phyloP scores from a whole-genome alignment of 1,139 yeast species.

The Scheffersomyces cryptocercus region DNA sequence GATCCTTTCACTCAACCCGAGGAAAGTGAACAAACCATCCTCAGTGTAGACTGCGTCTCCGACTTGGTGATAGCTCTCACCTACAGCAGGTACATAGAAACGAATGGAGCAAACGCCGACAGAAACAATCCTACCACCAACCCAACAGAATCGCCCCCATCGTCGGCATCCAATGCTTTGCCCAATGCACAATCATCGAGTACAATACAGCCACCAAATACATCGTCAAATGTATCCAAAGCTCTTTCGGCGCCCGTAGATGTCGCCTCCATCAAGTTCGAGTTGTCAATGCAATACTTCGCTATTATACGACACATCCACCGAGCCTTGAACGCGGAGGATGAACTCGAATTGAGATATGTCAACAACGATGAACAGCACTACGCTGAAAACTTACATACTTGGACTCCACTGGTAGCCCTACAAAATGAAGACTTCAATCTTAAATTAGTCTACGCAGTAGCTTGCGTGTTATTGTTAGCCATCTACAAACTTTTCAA shows the following conservation, averaged over 20 bases:
- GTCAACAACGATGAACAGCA: slow-evolving; percentile 45
- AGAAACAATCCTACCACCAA: not conserved
- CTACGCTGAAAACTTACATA: slow-evolving; percentile 41
- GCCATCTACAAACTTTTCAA: slow-evolving; percentile 53
- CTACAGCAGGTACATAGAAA: slow-evolving; percentile 15
- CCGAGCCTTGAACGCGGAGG: slow-evolving; percentile 42
- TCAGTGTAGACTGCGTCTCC: slow-evolving; percentile 57
- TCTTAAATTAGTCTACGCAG: slow-evolving; percentile 52
- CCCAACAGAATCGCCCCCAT: not conserved
- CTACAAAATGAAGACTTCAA: slow-evolving; percentile 27
- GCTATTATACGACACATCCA: slow-evolving; percentile 44
- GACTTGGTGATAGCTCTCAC: slow-evolving; percentile 51
- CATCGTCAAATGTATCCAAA: not conserved
- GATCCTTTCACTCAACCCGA: slow-evolving; percentile 73
- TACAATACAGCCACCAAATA: too few relatives aligned
- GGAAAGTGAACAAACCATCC: slow-evolving; percentile 51
- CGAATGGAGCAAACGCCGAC: slow-evolving; percentile 10
- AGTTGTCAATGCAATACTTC: slow-evolving; percentile 40
- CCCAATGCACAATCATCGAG: too few relatives aligned
- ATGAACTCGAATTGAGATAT: slow-evolving; percentile 45
- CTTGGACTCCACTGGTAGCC: slow-evolving; percentile 55
- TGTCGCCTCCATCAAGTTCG: slow-evolving; percentile 33
- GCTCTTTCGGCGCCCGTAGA: not conserved
- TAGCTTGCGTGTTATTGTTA: slow-evolving; percentile 51
- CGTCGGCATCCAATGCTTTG: not conserved